A percentile compares a stretch with the other conserved stretches of the same genome.
Conservation (phyloP, 768 basidiomycete species). For the Glaciozyma martinii region DNA sequence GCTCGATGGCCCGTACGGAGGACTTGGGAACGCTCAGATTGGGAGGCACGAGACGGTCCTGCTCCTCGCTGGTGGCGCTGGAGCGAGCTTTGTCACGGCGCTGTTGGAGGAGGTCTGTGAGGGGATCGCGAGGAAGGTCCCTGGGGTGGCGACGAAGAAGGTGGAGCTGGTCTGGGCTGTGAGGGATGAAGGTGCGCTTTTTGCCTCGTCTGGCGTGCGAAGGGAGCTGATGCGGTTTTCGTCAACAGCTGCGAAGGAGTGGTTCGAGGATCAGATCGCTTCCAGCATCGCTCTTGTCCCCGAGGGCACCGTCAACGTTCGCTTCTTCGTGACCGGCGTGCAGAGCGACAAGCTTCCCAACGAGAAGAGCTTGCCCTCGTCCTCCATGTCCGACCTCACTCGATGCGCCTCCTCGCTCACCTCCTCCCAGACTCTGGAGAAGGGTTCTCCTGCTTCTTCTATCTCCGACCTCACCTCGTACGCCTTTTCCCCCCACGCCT, state of each 20-base stretch:
- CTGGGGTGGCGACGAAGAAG: not conserved
- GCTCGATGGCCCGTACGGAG: conserved; percentile 35
- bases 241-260: conserved; percentile 9
- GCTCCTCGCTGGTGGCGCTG: conserved; percentile 32
- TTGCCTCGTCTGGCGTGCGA: not conserved
- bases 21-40: conserved; percentile 20
- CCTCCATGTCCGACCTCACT: not conserved
- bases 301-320: conserved; percentile 1
- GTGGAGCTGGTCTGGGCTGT: conserved; percentile 19
- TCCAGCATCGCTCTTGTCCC: not conserved
- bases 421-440: too few species aligned
- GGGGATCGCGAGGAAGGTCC: conserved; percentile 4
- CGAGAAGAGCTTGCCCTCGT: not conserved
- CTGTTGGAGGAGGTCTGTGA: conserved; percentile 12
- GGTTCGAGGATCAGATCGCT: conserved; percentile 18
- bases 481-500: not conserved
- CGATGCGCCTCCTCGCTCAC: not conserved
- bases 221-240: not conserved
- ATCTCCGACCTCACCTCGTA: too few species aligned
- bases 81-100: conserved; percentile 22
- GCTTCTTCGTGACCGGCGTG: conserved; percentile 12
- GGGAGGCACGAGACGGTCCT: conserved; percentile 19
- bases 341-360: not conserved
- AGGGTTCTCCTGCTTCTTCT: too few species aligned
- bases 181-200: conserved; percentile 13